Conservation (phyloP, 768 basidiomycete genomes). For the Boletus coccyginus region DNA sequence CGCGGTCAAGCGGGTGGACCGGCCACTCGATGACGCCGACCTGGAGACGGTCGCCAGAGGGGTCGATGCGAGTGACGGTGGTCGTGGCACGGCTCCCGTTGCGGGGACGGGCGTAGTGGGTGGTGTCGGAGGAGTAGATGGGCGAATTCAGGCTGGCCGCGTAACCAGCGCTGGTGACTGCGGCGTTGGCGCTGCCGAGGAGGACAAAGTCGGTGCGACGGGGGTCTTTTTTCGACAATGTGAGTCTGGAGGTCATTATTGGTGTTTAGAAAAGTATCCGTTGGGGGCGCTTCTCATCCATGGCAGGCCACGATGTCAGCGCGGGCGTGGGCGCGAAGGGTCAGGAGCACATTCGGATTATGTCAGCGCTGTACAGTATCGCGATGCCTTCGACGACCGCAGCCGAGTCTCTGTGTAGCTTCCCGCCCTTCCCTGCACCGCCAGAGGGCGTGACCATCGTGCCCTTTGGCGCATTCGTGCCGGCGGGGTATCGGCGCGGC, state of each 20-base stretch:
- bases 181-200: neutral
- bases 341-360: conserved; percentile 5
- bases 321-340: neutral
- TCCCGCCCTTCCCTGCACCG: conserved; percentile 47
- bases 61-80: conserved; percentile 22
- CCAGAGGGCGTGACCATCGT: conserved; percentile 42
- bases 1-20: neutral
- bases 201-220: conserved; percentile 24
- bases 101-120: neutral
- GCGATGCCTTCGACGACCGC: neutral
- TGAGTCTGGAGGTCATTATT: conserved; percentile 22
- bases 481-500: conserved; percentile 20
- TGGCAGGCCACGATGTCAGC: neutral
- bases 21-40: conserved; percentile 33
- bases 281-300: neutral
- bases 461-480: conserved; percentile 42
- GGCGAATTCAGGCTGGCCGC: neutral
- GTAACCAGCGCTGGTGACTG: neutral
- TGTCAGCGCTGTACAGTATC: neutral
- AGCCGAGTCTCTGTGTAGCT: conserved; percentile 12
- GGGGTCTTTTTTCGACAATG: conserved; percentile 25
- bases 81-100: conserved; percentile 20
- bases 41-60: conserved; percentile 20
- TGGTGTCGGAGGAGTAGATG: conserved; percentile 21
- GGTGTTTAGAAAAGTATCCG: too few species aligned